A percentile compares a stretch with the other conserved stretches of the same genome.
Evolutionary conservation across 2,329 filamentous ascomycete species (phyloP).

Genomic region (Aspergillus sp.): DNA sequence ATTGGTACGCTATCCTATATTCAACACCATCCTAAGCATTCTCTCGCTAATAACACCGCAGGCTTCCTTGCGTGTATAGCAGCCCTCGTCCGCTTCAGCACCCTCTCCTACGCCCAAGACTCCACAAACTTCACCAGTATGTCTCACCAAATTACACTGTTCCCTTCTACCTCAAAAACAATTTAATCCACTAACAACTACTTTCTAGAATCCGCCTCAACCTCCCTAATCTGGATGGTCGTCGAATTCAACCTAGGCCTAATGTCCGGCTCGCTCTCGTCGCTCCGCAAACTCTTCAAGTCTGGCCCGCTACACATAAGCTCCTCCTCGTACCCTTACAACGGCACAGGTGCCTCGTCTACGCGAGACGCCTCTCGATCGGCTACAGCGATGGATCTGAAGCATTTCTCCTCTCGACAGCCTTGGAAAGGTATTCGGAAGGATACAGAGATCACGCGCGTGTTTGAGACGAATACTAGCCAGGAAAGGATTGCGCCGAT

Average conservation of each 20-base stretch:
- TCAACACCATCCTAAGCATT: background rate
- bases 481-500: constrained; percentile 4
- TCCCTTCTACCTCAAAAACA: background rate
- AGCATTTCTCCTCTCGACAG: background rate
- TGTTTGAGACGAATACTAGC: background rate
- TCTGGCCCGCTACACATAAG: background rate
- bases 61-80: constrained; percentile 20
- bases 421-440: background rate
- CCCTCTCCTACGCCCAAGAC: constrained; percentile 15
- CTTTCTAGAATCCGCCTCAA: constrained; percentile 13
- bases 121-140: constrained; percentile 20
- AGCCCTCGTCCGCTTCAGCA: constrained; percentile 19
- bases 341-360: background rate
- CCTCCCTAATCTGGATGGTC: constrained; percentile 22
- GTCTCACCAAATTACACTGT: background rate
- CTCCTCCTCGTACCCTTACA: background rate
- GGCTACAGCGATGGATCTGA: background rate
- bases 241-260: constrained; percentile 24
- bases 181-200: background rate
- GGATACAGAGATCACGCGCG: constrained; percentile 1
- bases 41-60: background rate
- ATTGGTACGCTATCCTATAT: constrained; percentile 3
- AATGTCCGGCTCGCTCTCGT: constrained; percentile 20
- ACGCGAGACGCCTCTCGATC: background rate
- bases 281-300: constrained; percentile 1